Evolutionary conservation across 306 rosid species (phyloP), one percentile per base, ranked within the genome.

Genomic region (Adenanthera pavonina): DNA sequence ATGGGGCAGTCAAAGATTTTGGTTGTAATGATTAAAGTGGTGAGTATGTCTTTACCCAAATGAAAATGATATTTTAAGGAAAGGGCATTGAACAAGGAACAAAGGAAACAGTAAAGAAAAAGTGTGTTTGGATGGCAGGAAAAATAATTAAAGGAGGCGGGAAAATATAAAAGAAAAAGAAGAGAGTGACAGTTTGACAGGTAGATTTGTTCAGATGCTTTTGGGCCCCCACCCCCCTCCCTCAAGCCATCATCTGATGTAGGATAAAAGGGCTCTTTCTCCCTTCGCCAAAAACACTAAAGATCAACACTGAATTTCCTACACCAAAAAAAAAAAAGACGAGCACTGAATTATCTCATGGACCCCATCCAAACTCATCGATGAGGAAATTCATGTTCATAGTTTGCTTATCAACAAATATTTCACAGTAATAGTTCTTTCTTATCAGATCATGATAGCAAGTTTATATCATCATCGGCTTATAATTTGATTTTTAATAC

Each of bases 21-120:
- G 92, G 85, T 71, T 11, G 97, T 79, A 90, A 92, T 94, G 85
- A 94, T 92, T 91, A 90, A 91, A 94, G 94, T 69, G 49, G 78
- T 38, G 65, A 74, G 80, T 53, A 72, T 88, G 90, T 88, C 97
- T 91, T 91, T 91, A 83, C 83, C 79, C 84, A 82, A 71, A 83
- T 92, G 92, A 89, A 95, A 95, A 92, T 92, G 91, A 91, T 95
- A 91, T 90, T 95, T 95, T 91, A 91, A 91, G 92, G 82, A 91
- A 91, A 91, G 92, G 82, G 78, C 82, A 79, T 82, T 79, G 78
- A 64, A 87, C 75, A 82, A 87, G 83, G 88, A 85, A 85, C 82
- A 80, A 83, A 88, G 86, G 84, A 88, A 89, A 77, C 81, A 80
- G 87, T 85, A 85, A 87, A 91, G 96, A 83, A 90, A 92, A 95